Conservation (phyloP, 2,329 filamentous ascomycete genomes). For the Aspergillus caelatus region DNA sequence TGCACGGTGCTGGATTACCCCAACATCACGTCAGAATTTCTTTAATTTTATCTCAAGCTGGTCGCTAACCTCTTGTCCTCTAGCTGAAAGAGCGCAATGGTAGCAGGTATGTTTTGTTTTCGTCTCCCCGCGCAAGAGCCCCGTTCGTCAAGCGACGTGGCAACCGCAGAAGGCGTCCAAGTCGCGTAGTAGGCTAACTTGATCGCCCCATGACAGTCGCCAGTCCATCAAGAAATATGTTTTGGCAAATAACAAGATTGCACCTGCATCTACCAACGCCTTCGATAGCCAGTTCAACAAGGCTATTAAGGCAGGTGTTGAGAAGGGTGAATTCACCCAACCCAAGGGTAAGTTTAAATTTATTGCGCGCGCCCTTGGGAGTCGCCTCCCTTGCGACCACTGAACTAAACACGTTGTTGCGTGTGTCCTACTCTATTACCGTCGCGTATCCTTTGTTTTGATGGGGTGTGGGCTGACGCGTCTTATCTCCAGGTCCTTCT, state of each 20-base stretch:
- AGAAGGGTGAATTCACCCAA: slow-evolving; percentile 83
- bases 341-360: slow-evolving; percentile 73
- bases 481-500: slow-evolving; percentile 65
- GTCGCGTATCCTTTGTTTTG: slow-evolving; percentile 10
- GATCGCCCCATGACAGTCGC: slow-evolving; percentile 54
- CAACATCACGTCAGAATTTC: slow-evolving; percentile 27
- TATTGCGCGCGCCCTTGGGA: slow-evolving; percentile 7
- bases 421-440: not conserved
- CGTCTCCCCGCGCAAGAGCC: slow-evolving; percentile 9
- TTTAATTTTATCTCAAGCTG: slow-evolving; percentile 27
- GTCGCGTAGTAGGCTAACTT: slow-evolving; percentile 33
- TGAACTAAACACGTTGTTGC: not conserved
- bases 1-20: slow-evolving; percentile 23
- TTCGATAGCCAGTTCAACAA: slow-evolving; percentile 83
- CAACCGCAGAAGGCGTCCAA: slow-evolving; percentile 19
- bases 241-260: slow-evolving; percentile 69
- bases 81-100: slow-evolving; percentile 73
- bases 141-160: slow-evolving; percentile 21
- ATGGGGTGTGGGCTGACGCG: slow-evolving; percentile 30
- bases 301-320: slow-evolving; percentile 77
- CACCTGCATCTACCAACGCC: slow-evolving; percentile 55
- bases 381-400: not conserved
- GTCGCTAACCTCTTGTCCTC: slow-evolving; percentile 53
- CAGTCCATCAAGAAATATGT: slow-evolving; percentile 77
- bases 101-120: slow-evolving; percentile 61